These are phyloP conservation scores for Solanum pimpinellifolium DNA, from an alignment of 257 asterid genomes.

Conservation along the genomic window DNA sequence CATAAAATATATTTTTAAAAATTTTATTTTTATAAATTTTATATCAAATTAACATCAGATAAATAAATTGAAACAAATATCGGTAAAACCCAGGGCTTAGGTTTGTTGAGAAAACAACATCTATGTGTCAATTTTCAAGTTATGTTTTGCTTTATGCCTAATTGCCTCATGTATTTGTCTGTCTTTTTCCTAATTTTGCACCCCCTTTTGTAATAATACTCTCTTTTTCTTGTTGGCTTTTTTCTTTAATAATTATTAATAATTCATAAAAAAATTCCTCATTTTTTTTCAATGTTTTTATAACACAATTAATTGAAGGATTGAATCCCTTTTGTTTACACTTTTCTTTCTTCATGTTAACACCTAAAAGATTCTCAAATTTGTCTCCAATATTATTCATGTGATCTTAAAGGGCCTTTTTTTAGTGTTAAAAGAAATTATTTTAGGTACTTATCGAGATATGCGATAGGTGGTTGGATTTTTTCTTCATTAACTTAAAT, in stretches of 20 bases:
- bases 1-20: too few species aligned
- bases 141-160: background rate
- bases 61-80: background rate
- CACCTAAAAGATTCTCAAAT: background rate
- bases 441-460: background rate
- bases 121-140: background rate
- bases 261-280: background rate
- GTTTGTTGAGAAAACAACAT: constrained; percentile 7
- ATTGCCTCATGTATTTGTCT: background rate
- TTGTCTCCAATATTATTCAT: background rate
- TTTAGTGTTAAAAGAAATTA: background rate
- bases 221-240: background rate
- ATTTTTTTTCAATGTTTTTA: background rate
- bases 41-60: background rate
- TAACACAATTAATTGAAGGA: background rate
- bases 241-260: background rate
- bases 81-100: background rate
- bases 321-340: background rate
- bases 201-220: background rate
- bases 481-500: background rate
- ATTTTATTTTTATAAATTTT: background rate
- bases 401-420: background rate
- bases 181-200: background rate
- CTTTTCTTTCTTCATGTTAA: constrained; percentile 1
- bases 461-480: background rate